Conservation (phyloP, 495 filamentous ascomycete genomes). For the Xylaria longipes region DNA sequence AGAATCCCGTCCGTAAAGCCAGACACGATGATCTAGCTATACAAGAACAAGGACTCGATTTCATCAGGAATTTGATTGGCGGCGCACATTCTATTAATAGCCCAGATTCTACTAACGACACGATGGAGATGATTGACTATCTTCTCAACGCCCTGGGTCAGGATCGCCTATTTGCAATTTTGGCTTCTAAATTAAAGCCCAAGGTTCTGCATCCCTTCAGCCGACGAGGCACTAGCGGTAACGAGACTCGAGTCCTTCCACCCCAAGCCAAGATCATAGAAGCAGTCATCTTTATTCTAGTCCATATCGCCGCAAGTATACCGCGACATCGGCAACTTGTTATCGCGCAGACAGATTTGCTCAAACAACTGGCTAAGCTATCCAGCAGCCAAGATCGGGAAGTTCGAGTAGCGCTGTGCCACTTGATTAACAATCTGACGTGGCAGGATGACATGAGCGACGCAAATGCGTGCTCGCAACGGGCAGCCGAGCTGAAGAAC, state of each 20-base stretch:
- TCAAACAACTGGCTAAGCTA: constrained; percentile 71
- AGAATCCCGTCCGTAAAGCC: constrained; percentile 62
- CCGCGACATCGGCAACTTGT: constrained; percentile 74
- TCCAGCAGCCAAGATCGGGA: constrained; percentile 72
- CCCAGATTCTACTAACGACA: constrained; percentile 64
- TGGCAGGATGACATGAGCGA: constrained; percentile 79
- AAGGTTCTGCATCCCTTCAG: constrained; percentile 56
- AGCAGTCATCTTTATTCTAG: constrained; percentile 75
- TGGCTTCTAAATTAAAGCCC: constrained; percentile 73
- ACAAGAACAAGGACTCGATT: constrained; percentile 87
- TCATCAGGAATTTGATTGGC: constrained; percentile 87
- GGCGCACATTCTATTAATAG: constrained; percentile 66
- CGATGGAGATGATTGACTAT: constrained; percentile 79
- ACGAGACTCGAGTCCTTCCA: constrained; percentile 52
- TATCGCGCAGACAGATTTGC: constrained; percentile 61
- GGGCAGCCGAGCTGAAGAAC: constrained; percentile 70
- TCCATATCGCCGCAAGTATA: constrained; percentile 82
- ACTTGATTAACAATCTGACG: constrained; percentile 82
- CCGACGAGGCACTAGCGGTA: constrained; percentile 36
- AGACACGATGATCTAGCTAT: constrained; percentile 81
- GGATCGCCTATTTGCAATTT: constrained; percentile 74
- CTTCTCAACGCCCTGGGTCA: constrained; percentile 79
- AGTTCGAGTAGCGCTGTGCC: constrained; percentile 76
- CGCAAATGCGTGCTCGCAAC: constrained; percentile 61
- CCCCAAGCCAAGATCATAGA: constrained; percentile 76